These are phyloP conservation scores for Stipa capillata DNA, from an alignment of 176 grass and related monocot species.

Conservation along the genomic window DNA sequence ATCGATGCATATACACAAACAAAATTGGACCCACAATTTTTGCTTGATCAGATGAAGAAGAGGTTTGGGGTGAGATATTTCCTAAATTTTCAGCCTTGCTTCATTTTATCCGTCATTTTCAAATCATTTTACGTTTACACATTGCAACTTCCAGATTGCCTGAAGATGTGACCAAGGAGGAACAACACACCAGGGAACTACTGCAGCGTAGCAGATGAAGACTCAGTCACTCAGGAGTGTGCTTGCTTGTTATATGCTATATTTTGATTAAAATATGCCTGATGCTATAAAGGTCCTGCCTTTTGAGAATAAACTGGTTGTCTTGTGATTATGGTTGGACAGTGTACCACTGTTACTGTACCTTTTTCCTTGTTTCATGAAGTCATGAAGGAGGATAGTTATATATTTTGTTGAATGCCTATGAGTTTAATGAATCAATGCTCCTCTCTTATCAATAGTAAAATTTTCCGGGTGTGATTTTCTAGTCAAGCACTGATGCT, in stretches of 20 bases:
- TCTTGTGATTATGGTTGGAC: background rate
- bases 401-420: background rate
- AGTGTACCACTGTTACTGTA: background rate
- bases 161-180: slow-evolving; percentile 19
- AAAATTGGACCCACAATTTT: slow-evolving; percentile 41
- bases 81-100: background rate
- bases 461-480: background rate
- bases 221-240: background rate
- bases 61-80: slow-evolving; percentile 43
- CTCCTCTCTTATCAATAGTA: background rate
- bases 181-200: background rate
- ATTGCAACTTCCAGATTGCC: slow-evolving; percentile 30
- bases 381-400: background rate
- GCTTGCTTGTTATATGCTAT: background rate
- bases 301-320: background rate
- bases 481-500: background rate
- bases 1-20: slow-evolving; percentile 66
- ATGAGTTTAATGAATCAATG: background rate
- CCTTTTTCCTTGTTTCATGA: background rate
- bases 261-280: slow-evolving; percentile 16
- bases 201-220: background rate
- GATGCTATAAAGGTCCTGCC: background rate
- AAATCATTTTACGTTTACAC: background rate
- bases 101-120: background rate
- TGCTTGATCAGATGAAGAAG: slow-evolving; percentile 47